phyloP scores from a whole-genome alignment of 768 basidiomycete genomes.

The Pisolithus orientalis region DNA sequence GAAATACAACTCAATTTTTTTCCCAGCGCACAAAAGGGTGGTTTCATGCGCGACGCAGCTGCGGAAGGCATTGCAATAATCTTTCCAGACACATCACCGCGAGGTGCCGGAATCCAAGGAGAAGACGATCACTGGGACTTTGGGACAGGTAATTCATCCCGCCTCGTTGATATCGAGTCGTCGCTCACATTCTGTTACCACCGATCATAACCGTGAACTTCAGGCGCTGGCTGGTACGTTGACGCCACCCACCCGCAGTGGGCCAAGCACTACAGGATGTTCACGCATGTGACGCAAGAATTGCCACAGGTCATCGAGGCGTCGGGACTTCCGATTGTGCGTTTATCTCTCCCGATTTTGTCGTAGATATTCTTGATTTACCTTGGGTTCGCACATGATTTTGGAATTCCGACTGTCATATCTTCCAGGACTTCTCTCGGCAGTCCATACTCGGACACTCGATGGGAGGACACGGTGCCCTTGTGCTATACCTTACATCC shows the following conservation, averaged over 20 bases:
- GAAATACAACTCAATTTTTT: background rate
- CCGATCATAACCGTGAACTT: background rate
- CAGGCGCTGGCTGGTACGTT: constrained; percentile 90
- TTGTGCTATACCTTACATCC: constrained; percentile 82
- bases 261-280: constrained; percentile 82
- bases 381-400: background rate
- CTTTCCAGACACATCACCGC: constrained; percentile 90
- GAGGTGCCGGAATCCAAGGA: constrained; percentile 81
- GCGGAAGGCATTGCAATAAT: constrained; percentile 84
- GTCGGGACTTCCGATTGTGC: constrained; percentile 71
- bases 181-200: too few relatives aligned
- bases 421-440: constrained; percentile 63
- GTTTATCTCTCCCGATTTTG: constrained; percentile 19
- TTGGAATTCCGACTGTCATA: background rate
- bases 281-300: constrained; percentile 76
- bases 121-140: constrained; percentile 87
- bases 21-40: constrained; percentile 84
- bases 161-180: background rate
- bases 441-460: constrained; percentile 94
- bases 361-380: background rate
- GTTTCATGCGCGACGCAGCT: constrained; percentile 81
- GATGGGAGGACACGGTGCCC: constrained; percentile 96
- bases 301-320: constrained; percentile 73
- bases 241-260: constrained; percentile 79
- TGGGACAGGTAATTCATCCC: constrained; percentile 54